Evolutionary conservation across 1,139 yeast genomes (phyloP).

Genomic region (Trichomonascaceae sp.): DNA sequence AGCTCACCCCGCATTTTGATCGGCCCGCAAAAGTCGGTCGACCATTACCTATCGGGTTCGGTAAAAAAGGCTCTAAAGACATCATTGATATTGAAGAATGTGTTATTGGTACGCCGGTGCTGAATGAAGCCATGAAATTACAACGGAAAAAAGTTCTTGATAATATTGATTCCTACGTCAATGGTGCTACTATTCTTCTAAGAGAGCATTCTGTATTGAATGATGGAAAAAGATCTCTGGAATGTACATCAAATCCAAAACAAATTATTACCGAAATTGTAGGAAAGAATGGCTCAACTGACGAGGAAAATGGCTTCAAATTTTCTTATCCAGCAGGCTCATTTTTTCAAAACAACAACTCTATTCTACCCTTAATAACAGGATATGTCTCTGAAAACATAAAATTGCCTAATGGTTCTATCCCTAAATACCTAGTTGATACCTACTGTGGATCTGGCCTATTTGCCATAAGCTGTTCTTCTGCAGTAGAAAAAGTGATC

Average conservation of each 20-base stretch:
- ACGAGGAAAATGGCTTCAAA: conserved; percentile 35
- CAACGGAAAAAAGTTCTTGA: conserved; percentile 55
- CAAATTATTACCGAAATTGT: conserved; percentile 77
- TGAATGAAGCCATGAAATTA: conserved; percentile 67
- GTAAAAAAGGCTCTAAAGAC: conserved; percentile 67
- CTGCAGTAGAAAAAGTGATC: conserved; percentile 70
- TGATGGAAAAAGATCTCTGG: conserved; percentile 34
- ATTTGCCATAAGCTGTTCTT: conserved; percentile 80
- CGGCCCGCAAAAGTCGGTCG: conserved; percentile 49
- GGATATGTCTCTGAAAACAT: conserved; percentile 70
- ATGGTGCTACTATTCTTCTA: conserved; percentile 81
- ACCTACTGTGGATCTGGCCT: conserved; percentile 98
- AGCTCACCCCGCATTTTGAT: conserved; percentile 92
- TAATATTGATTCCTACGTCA: conserved; percentile 50
- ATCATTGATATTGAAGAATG: conserved; percentile 93
- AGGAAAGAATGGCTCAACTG: conserved; percentile 31
- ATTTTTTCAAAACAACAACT: conserved; percentile 92
- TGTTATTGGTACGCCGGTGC: conserved; percentile 72
- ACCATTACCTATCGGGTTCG: conserved; percentile 69
- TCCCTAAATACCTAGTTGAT: conserved; percentile 69
- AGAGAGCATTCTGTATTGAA: conserved; percentile 62
- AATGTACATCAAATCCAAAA: conserved; percentile 57
- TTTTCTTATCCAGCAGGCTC: conserved; percentile 92
- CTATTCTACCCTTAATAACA: conserved; percentile 79
- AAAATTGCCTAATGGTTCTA: conserved; percentile 38